phyloP scores from a whole-genome alignment of 2,329 filamentous ascomycete species.

The Trichoderma sp. region DNA sequence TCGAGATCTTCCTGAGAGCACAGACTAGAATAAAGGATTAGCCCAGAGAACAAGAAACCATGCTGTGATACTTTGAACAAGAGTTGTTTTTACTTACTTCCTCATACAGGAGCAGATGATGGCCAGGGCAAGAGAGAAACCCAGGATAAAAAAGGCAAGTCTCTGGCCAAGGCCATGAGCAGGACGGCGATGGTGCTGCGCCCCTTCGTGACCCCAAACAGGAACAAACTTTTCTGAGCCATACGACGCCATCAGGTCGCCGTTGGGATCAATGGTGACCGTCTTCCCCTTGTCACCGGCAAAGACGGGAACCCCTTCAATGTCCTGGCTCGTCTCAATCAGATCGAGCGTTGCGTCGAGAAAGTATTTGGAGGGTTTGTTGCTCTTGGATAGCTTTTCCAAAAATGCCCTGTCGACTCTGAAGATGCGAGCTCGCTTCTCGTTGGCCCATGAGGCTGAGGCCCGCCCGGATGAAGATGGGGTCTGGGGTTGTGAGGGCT shows the following conservation, averaged over 20 bases:
- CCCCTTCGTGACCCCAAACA: constrained; percentile 5
- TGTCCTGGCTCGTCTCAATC: constrained; percentile 16
- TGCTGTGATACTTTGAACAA: neutral
- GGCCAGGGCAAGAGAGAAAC: constrained; percentile 27
- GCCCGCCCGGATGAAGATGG: constrained; percentile 2
- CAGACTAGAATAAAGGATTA: neutral
- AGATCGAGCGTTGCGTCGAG: constrained; percentile 23
- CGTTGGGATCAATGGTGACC: constrained; percentile 28
- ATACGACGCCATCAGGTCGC: constrained; percentile 26
- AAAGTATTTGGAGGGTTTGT: constrained; percentile 13
- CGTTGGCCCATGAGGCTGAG: neutral
- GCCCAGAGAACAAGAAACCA: neutral
- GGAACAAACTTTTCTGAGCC: constrained; percentile 21
- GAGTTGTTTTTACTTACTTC: constrained; percentile 24
- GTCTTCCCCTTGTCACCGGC: constrained; percentile 5
- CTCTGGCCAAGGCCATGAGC: constrained; percentile 25
- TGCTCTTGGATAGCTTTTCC: neutral
- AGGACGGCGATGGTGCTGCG: neutral
- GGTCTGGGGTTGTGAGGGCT: neutral
- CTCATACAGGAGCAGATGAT: constrained; percentile 27
- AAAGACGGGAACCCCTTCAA: constrained; percentile 27
- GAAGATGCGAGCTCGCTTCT: constrained; percentile 15
- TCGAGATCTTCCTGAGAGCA: constrained; percentile 4
- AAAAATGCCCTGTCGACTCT: constrained; percentile 20
- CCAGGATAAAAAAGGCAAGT: constrained; percentile 28